Evolutionary conservation across 352 stramenopile genomes (phyloP), one percentile per base, ranked within the genome.

Genomic region (Phytophthora lateralis): DNA sequence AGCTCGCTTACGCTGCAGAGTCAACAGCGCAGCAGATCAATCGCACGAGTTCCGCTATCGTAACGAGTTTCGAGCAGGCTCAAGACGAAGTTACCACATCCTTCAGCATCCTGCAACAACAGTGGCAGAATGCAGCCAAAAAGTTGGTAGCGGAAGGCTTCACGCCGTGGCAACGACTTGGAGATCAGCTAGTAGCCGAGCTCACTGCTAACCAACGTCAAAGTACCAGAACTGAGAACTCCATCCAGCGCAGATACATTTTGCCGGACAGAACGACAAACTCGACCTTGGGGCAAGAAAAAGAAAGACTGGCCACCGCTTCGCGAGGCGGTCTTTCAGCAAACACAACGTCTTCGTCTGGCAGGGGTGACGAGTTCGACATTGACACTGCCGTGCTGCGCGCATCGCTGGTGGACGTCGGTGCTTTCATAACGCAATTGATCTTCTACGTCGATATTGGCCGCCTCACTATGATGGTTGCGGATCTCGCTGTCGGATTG

Each of bases 401-500:
- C 17, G 57, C 70, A 18, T 68, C 70, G 4, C 10, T 78, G 29
- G 50, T 73, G 9, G 70, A 78, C 41, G 26, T 75, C 6, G 53
- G 66, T 9, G 42, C 41, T 12, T 55, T 78, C 10, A 51, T 78
- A 24, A 67, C 45, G 1, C 61, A 66, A 52, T 39, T 75, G 20
- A 34, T 78, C 9, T 75, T 78, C 17, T 84, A 71, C 60, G 55
- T 72, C 29, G 65, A 76, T 27, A 45, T 76, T 44, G 60, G 59
- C 11, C 66, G 64, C 55, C 62, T 72, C 38, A 51, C 50, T 30
- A 15, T 82, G 44, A 29, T 69, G 17, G 50, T 71, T 26, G 42
- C 63, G 26, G 70, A 82, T 52, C 55, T 85, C n/a, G 51, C 66
- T 26, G 53, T 78, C 26, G 57, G 63, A 9, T 56, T 91, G 20